Evolutionary conservation across 495 filamentous ascomycete species (phyloP).

Genomic region (Friedmanniomyces simplex): DNA sequence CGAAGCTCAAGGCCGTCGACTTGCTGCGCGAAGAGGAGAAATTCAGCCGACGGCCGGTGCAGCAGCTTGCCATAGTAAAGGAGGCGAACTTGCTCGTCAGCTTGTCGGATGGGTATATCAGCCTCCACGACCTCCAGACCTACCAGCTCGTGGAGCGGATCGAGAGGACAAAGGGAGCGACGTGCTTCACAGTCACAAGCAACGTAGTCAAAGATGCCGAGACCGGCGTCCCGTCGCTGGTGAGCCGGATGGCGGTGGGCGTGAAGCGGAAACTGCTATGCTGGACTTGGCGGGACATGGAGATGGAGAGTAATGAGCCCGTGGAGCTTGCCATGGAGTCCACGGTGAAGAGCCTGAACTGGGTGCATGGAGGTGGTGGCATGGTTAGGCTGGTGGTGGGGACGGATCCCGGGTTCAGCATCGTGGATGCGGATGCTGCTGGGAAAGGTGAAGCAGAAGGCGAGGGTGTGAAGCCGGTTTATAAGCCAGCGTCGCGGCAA

Average conservation of each 20-base stretch:
- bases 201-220: slow-evolving; percentile 83
- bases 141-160: slow-evolving; percentile 72
- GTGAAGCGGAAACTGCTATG: slow-evolving; percentile 81
- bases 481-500: slow-evolving; percentile 58
- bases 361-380: slow-evolving; percentile 61
- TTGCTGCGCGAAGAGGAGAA: slow-evolving; percentile 83
- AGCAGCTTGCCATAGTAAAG: slow-evolving; percentile 90
- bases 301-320: slow-evolving; percentile 57
- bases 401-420: slow-evolving; percentile 75
- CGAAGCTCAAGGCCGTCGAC: slow-evolving; percentile 56
- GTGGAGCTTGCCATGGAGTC: slow-evolving; percentile 67
- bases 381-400: slow-evolving; percentile 65
- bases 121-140: slow-evolving; percentile 75
- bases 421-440: slow-evolving; percentile 69
- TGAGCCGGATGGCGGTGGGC: slow-evolving; percentile 79
- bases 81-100: slow-evolving; percentile 85
- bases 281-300: slow-evolving; percentile 95
- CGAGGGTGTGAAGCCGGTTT: slow-evolving; percentile 53
- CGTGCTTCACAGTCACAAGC: slow-evolving; percentile 81
- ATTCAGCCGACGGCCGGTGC: slow-evolving; percentile 79
- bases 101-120: slow-evolving; percentile 76
- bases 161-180: slow-evolving; percentile 75
- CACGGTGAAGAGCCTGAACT: slow-evolving; percentile 72
- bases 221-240: slow-evolving; percentile 80
- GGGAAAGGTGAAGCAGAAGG: slow-evolving; percentile 28